Conservation (phyloP, 257 asterid genomes). For the Solanum paucissectum region DNA sequence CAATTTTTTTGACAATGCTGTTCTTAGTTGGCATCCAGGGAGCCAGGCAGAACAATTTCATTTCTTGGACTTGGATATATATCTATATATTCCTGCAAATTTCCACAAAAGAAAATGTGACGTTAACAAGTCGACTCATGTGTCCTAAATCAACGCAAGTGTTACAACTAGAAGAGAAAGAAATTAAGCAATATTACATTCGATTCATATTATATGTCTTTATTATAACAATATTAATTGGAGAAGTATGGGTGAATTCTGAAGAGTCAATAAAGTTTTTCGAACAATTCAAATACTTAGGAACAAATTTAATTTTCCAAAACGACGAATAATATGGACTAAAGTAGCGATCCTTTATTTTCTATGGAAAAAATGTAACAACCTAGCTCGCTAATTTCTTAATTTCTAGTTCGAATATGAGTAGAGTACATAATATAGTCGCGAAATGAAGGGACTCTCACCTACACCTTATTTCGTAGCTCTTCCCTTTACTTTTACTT, state of each 20-base stretch:
- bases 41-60: slow-evolving; percentile 19
- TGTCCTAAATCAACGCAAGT: background rate
- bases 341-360: background rate
- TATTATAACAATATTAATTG: background rate
- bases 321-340: background rate
- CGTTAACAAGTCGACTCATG: background rate
- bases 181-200: background rate
- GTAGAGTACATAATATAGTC: background rate
- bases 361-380: background rate
- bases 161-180: background rate
- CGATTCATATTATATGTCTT: background rate
- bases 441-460: background rate
- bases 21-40: slow-evolving; percentile 27
- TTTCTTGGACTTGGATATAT: background rate
- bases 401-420: background rate
- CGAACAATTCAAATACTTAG: background rate
- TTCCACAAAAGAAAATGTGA: background rate
- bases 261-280: background rate
- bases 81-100: background rate
- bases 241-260: background rate
- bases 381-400: background rate
- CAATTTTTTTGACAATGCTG: slow-evolving; percentile 2
- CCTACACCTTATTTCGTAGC: background rate
- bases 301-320: background rate
- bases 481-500: background rate